These are phyloP conservation scores for Globisporangium splendens DNA, from an alignment of 352 stramenopile genomes.

Conservation along the genomic window DNA sequence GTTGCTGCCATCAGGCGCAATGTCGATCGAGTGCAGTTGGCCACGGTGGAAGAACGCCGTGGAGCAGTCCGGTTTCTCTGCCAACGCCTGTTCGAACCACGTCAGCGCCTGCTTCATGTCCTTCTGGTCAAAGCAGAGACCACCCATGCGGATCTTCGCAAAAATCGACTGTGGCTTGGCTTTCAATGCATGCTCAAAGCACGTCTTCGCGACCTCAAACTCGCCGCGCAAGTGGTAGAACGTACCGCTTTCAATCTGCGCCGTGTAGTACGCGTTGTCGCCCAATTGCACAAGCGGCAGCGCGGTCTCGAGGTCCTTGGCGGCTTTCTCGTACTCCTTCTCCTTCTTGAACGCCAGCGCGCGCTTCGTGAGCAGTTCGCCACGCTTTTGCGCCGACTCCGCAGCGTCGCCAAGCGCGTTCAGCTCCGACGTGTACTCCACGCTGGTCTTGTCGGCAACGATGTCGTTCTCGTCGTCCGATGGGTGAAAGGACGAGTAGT, in stretches of 20 bases:
- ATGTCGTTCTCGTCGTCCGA: constrained; percentile 77
- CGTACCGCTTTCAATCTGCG: constrained; percentile 73
- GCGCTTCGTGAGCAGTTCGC: constrained; percentile 56
- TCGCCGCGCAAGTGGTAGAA: constrained; percentile 75
- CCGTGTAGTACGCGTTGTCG: constrained; percentile 66
- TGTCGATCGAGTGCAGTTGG: constrained; percentile 78
- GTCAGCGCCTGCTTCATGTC: constrained; percentile 64
- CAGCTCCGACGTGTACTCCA: constrained; percentile 56
- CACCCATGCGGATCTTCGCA: constrained; percentile 80
- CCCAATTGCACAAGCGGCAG: constrained; percentile 39
- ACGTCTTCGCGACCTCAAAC: constrained; percentile 59
- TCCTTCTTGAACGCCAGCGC: constrained; percentile 61
- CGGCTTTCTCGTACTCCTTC: constrained; percentile 62
- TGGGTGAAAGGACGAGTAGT: constrained; percentile 83
- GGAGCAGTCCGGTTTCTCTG: constrained; percentile 59
- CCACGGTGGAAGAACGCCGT: constrained; percentile 82
- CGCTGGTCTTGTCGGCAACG: constrained; percentile 43
- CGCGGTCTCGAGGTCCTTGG: constrained; percentile 55
- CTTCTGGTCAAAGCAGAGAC: constrained; percentile 81
- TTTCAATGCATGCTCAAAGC: constrained; percentile 61
- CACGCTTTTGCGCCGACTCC: constrained; percentile 31
- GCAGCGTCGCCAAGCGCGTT: constrained; percentile 28
- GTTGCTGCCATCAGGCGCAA: constrained; percentile 43
- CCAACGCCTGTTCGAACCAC: constrained; percentile 74
- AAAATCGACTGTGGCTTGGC: constrained; percentile 73